Conservation (phyloP, 2,329 filamentous ascomycete genomes). For the Sclerotinia spermophila region DNA sequence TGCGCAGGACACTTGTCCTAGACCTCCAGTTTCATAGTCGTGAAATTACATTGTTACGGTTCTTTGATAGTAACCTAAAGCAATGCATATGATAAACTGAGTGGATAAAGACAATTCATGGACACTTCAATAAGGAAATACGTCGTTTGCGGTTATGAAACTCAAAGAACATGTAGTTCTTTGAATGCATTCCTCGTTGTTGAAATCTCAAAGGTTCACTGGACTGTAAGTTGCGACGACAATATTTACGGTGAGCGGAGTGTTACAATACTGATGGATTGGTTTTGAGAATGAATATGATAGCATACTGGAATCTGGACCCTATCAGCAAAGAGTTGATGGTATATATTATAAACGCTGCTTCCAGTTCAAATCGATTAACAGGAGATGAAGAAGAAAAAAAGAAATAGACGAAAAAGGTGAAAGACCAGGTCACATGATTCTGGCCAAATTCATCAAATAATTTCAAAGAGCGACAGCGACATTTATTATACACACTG, state of each 20-base stretch:
- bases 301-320: neutral
- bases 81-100: neutral
- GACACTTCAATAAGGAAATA: neutral
- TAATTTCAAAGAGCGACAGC: neutral
- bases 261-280: neutral
- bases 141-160: constrained; percentile 7
- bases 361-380: neutral
- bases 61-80: neutral
- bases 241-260: neutral
- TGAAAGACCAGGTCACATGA: neutral
- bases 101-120: neutral
- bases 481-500: neutral
- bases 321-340: neutral
- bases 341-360: neutral
- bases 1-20: neutral
- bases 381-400: neutral
- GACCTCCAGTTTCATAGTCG: neutral
- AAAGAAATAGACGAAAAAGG: neutral
- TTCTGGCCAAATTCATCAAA: neutral
- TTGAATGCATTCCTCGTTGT: constrained; percentile 6
- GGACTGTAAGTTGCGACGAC: neutral
- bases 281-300: neutral
- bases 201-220: neutral
- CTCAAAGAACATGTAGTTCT: neutral
- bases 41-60: constrained; percentile 1